Evolutionary conservation across 1,284 basidiomycete genomes (phyloP).

Genomic region (Heterobasidion irregulare): DNA sequence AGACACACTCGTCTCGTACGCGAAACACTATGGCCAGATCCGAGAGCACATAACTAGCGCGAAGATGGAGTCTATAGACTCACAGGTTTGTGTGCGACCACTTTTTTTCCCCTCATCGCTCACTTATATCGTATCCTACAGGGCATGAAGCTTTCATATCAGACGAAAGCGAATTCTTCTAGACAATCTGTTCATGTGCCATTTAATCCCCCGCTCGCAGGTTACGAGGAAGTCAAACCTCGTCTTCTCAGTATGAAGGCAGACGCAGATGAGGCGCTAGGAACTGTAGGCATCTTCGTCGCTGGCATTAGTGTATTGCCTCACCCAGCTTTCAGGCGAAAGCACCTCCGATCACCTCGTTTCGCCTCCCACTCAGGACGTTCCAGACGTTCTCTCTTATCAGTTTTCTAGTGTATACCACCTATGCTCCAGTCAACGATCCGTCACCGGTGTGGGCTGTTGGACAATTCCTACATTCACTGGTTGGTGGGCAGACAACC

Average conservation of each 20-base stretch:
- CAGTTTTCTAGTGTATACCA: slow-evolving; percentile 29
- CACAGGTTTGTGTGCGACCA: slow-evolving; percentile 33
- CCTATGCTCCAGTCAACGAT: slow-evolving; percentile 25
- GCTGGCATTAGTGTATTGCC: background rate
- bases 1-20: slow-evolving; percentile 73
- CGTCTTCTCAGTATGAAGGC: slow-evolving; percentile 68
- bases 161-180: slow-evolving; percentile 28
- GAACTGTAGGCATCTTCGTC: slow-evolving; percentile 46
- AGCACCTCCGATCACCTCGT: slow-evolving; percentile 51
- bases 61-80: slow-evolving; percentile 58
- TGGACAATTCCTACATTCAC: slow-evolving; percentile 15
- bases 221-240: slow-evolving; percentile 75
- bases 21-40: slow-evolving; percentile 65
- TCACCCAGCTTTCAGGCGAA: slow-evolving; percentile 37
- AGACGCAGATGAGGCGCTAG: slow-evolving; percentile 61
- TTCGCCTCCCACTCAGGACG: slow-evolving; percentile 32
- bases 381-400: slow-evolving; percentile 16
- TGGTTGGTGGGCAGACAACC: slow-evolving; percentile 12
- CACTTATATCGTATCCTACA: slow-evolving; percentile 17
- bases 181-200: slow-evolving; percentile 34
- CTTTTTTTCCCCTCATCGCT: background rate
- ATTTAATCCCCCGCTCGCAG: slow-evolving; percentile 60
- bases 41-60: slow-evolving; percentile 40
- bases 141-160: slow-evolving; percentile 66
- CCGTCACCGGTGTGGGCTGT: slow-evolving; percentile 17